Base-by-base conservation (phyloP, 345 rosid genomes). In the Bruguiera gymnorhiza region DNA sequence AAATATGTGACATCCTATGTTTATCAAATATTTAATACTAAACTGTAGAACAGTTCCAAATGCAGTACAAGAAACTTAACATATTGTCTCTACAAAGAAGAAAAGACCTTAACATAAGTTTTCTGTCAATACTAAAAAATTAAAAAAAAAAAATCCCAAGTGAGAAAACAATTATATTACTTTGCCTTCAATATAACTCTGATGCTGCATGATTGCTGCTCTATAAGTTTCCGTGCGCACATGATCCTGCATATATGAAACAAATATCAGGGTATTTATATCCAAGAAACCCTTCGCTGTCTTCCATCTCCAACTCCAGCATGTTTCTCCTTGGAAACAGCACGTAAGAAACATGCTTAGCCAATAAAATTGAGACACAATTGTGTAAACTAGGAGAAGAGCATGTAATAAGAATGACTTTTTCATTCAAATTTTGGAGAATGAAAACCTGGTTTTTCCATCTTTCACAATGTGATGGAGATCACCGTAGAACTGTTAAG, bases 131-230 rank as follows among this genome's bases (percentile, higher is more conserved):
- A 63, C 19, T 24, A 24, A 34, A 32, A 59, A 53, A 26, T 5
- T 10, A 21, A 54, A 18, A 55, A 26, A 29, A 37, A 29, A 67
- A 27, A 37, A 6, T 13, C 36, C 50, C 46, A 30, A 21, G 11
- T 7, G 18, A 6, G 29, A 31, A 20, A 68, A 74, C 73, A 56
- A 70, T 34, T 52, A 62, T 71, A 82, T 79, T 92, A 95, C 99
- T 85, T 92, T 95, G 82, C 88, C 97, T 75, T 89, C 87, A 62
- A 95, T 92, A 61, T 71, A 85, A 84, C 83, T 82, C 76, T 87
- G 96, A 80, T 87, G 89, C 76, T 85, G 88, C 93, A 85, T 87
- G 78, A 95, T 90, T 32, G 99, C 99, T 15, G 82, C 76, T 78
- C 86, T 84, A 64, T 94, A 94, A 58, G 97, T 84, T 18, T 92